A percentile compares a stretch with the other conserved stretches of the same genome.
Evolutionary conservation across 139 green algal species (phyloP).

Genomic region (Chlamydomonas urium): DNA sequence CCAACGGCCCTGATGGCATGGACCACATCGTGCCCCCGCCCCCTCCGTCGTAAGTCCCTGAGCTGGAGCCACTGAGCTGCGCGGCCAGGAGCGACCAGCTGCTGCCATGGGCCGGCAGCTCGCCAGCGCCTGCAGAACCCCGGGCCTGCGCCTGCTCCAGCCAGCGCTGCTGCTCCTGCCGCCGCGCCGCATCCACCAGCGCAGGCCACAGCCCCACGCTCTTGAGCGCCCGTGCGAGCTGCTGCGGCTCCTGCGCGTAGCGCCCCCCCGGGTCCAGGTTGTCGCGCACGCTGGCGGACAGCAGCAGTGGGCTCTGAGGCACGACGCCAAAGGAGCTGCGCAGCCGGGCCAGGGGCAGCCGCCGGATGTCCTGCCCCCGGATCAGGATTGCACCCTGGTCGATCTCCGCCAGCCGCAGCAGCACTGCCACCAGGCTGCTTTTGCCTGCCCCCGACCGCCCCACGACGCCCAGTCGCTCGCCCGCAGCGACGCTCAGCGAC

Average conservation of each 20-base stretch:
- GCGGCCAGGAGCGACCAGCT: no score
- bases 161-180: no score
- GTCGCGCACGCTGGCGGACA: constrained; percentile 58
- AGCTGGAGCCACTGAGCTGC: no score
- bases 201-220: neutral
- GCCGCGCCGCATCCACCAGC: neutral
- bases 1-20: no score
- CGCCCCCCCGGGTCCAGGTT: constrained; percentile 65
- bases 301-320: constrained; percentile 62
- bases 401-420: constrained; percentile 56
- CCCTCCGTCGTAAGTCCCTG: no score
- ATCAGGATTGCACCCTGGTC: constrained; percentile 30
- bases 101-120: neutral
- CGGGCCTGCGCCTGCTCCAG: neutral
- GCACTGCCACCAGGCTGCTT: constrained; percentile 42
- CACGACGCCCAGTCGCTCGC: constrained; percentile 64
- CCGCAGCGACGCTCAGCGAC: constrained; percentile 35
- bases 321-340: constrained; percentile 39
- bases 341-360: constrained; percentile 33
- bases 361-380: constrained; percentile 36
- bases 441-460: constrained; percentile 67
- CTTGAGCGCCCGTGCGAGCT: neutral
- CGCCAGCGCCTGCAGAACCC: neutral
- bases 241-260: neutral
- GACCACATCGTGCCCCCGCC: no score